A percentile compares a stretch with the other conserved stretches of the same genome.
Conservation (phyloP, 169 alveolate species). For the Babesia sp. region DNA sequence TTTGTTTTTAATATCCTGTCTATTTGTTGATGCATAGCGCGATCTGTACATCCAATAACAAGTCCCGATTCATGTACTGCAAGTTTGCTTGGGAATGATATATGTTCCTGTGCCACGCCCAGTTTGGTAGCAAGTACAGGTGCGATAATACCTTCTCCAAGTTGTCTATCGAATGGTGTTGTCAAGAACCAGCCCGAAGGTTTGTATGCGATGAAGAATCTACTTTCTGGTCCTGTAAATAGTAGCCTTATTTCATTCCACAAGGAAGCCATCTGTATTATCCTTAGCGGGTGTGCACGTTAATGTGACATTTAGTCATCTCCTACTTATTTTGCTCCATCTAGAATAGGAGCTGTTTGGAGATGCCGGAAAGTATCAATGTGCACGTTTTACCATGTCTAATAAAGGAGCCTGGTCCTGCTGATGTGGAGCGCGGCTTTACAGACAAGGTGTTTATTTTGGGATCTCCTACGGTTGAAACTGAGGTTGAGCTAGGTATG, state of each 20-base stretch:
- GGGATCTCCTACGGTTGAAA: background rate
- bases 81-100: constrained; percentile 59
- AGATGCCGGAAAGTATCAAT: constrained; percentile 3
- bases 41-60: constrained; percentile 60
- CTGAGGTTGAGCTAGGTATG: background rate
- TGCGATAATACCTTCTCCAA: constrained; percentile 21
- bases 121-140: constrained; percentile 60
- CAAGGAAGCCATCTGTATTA: constrained; percentile 25
- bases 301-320: background rate
- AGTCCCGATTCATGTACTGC: constrained; percentile 46
- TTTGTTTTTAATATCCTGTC: background rate
- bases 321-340: background rate
- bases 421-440: constrained; percentile 36
- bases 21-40: constrained; percentile 35
- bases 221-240: constrained; percentile 49
- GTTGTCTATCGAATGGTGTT: constrained; percentile 27
- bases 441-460: constrained; percentile 6
- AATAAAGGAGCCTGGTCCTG: constrained; percentile 43
- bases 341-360: background rate
- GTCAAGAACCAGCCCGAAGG: constrained; percentile 63
- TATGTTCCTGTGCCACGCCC: constrained; percentile 27
- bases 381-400: constrained; percentile 65
- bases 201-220: constrained; percentile 61
- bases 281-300: constrained; percentile 8
- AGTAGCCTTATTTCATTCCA: constrained; percentile 41